Base-by-base conservation (phyloP, 345 rosid genomes). In the Sonneratia alba region DNA sequence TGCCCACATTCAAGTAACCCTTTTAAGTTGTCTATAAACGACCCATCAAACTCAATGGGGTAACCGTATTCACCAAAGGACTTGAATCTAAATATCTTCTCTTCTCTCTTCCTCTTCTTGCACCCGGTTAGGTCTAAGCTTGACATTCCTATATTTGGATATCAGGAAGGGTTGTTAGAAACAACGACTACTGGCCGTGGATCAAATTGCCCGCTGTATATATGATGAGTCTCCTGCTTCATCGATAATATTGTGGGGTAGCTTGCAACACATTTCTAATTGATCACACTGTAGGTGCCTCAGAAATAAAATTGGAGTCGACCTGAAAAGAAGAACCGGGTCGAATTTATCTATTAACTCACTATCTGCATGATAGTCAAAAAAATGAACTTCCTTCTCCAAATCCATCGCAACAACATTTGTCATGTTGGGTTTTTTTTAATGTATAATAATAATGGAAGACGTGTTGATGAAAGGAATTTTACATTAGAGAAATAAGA, bases 41-140 rank as follows among this genome's bases (percentile, higher is more conserved):
- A 81, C 37, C 85, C 83, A 36, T 84, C 83, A 64, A 88, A 83
- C 83, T 87, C 89, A 38, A 82, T 77, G 10, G 96, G 98, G 73
- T 83, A 82, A 4, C 98, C 97, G 36, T 84, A 45, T 56, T 85
- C 91, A 34, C 95, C 92, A 61, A 94, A 94, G 6, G 72, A 84
- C 83, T 85, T 90, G 78, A 94, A 85, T 81, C 87, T 83, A 32
- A 89, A 94, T 61, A 79, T 87, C 77, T 85, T 87, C 56, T 84
- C 90, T 7, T 88, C 91, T 45, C 92, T 89, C 85, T 83, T 94
- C 73, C 97, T 88, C 78, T 86, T 94, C 83, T 83, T 89, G 74
- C 75, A 53, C 1, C 51, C 66, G 9, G 7, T 62, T 38, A 73
- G 34, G 37, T 76, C 84, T 47, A 79, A 69, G 55, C 83, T 55